Conservation (phyloP, 768 basidiomycete species). For the Mycena belliarum region DNA sequence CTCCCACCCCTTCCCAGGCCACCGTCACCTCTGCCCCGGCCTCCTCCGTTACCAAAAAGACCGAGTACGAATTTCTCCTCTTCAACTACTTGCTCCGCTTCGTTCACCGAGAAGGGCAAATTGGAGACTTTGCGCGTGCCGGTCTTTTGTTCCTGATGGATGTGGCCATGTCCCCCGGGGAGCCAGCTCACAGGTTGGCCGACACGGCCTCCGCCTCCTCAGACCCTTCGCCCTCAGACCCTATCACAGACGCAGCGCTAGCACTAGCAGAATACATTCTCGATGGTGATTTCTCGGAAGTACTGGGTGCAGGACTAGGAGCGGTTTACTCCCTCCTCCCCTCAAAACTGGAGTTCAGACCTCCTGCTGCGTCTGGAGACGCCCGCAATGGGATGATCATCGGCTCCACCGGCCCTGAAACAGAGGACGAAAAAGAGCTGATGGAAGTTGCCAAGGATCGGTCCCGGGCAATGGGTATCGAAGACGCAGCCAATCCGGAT, state of each 20-base stretch:
- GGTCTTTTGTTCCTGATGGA: slow-evolving; percentile 95
- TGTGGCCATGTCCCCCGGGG: slow-evolving; percentile 87
- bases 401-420: slow-evolving; percentile 58
- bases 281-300: slow-evolving; percentile 98
- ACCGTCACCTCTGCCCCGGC: slow-evolving; percentile 54
- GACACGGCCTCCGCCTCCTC: slow-evolving; percentile 33
- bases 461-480: slow-evolving; percentile 64
- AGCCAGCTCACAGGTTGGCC: slow-evolving; percentile 43
- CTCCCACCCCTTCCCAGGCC: slow-evolving; percentile 62
- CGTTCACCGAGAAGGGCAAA: slow-evolving; percentile 90
- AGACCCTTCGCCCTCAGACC: slow-evolving; percentile 46
- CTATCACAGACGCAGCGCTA: slow-evolving; percentile 81
- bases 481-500: slow-evolving; percentile 72
- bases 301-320: slow-evolving; percentile 88
- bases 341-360: slow-evolving; percentile 75
- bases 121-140: slow-evolving; percentile 91
- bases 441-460: slow-evolving; percentile 50
- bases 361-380: slow-evolving; percentile 40
- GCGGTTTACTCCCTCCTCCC: slow-evolving; percentile 93
- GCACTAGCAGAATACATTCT: slow-evolving; percentile 92
- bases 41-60: slow-evolving; percentile 53
- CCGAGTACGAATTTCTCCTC: slow-evolving; percentile 93
- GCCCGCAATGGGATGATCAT: slow-evolving; percentile 65
- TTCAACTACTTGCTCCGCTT: slow-evolving; percentile 96
- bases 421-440: slow-evolving; percentile 57